Percentiles rank a stretch among this genome's conserved stretches.
Conservation (phyloP, 352 stramenopile genomes). For the Thraustotheca clavata region DNA sequence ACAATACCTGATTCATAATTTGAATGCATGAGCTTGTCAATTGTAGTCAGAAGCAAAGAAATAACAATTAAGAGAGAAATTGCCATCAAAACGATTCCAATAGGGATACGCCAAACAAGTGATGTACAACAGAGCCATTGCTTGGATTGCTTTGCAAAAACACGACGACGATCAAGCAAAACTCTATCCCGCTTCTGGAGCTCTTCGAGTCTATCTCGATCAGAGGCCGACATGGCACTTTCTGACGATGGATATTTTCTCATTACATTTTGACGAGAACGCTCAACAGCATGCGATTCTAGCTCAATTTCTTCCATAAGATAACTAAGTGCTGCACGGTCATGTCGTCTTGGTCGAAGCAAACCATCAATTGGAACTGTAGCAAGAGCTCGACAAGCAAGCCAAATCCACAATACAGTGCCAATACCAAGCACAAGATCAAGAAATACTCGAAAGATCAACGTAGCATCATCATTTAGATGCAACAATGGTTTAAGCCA, state of each 20-base stretch:
- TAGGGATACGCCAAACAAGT: slow-evolving; percentile 47
- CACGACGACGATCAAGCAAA: slow-evolving; percentile 49
- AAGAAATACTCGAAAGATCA: slow-evolving; percentile 58
- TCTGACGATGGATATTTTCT: slow-evolving; percentile 30
- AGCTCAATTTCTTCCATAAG: slow-evolving; percentile 20
- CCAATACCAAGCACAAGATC: slow-evolving; percentile 63
- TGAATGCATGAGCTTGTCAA: slow-evolving; percentile 74
- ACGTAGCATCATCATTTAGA: slow-evolving; percentile 63
- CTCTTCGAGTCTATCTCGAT: slow-evolving; percentile 64
- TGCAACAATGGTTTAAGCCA: slow-evolving; percentile 77
- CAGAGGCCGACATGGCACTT: slow-evolving; percentile 60
- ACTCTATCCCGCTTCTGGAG: slow-evolving; percentile 60
- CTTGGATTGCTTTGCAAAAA: slow-evolving; percentile 55
- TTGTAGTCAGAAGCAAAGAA: slow-evolving; percentile 66
- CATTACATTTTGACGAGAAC: slow-evolving; percentile 9
- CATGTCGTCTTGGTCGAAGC: slow-evolving; percentile 23
- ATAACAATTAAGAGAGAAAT: slow-evolving; percentile 57
- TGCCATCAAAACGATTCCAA: slow-evolving; percentile 50
- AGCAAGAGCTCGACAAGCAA: slow-evolving; percentile 57
- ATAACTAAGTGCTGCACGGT: slow-evolving; percentile 11
- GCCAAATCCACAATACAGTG: slow-evolving; percentile 70
- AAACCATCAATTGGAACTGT: slow-evolving; percentile 66
- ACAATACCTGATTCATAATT: slow-evolving; percentile 26
- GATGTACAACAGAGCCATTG: slow-evolving; percentile 26
- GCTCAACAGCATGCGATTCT: slow-evolving; percentile 8